Conservation (phyloP, 1,284 basidiomycete species). For the Melampsora americana region DNA sequence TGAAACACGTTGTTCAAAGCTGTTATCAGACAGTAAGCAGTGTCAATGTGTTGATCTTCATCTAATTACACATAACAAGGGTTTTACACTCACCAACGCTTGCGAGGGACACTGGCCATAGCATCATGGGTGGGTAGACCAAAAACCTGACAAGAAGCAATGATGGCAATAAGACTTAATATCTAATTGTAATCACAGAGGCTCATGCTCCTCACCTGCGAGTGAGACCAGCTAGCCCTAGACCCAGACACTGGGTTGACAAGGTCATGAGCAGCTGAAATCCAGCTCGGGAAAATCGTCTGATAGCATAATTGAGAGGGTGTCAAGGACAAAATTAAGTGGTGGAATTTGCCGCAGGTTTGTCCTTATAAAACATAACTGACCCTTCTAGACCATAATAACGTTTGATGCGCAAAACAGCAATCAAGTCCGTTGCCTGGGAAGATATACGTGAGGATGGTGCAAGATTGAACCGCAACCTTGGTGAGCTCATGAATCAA, state of each 20-base stretch:
- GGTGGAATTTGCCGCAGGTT: no score
- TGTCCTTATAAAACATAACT: background rate
- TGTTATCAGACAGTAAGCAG: background rate
- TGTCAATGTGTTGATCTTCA: constrained; percentile 45
- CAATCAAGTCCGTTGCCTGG: constrained; percentile 41
- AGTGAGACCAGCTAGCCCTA: constrained; percentile 58
- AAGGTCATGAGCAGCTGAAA: constrained; percentile 52
- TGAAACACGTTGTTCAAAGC: constrained; percentile 43
- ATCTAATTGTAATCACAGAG: background rate
- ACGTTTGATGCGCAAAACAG: constrained; percentile 34
- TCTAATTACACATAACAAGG: constrained; percentile 37
- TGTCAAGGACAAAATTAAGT: constrained; percentile 3
- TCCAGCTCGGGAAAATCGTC: constrained; percentile 22
- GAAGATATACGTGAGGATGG: background rate
- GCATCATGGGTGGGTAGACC: constrained; percentile 55
- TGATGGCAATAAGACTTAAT: background rate
- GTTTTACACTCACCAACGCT: constrained; percentile 54
- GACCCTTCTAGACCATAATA: constrained; percentile 34
- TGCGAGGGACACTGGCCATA: constrained; percentile 57
- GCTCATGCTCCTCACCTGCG: constrained; percentile 50
- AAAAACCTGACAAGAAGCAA: constrained; percentile 53
- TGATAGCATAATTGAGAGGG: background rate
- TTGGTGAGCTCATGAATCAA: background rate
- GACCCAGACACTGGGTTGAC: constrained; percentile 59
- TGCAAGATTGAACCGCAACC: no score